Conservation (phyloP, 192 early-diverging fungal species). For the Pecoramyces ruminantium region DNA sequence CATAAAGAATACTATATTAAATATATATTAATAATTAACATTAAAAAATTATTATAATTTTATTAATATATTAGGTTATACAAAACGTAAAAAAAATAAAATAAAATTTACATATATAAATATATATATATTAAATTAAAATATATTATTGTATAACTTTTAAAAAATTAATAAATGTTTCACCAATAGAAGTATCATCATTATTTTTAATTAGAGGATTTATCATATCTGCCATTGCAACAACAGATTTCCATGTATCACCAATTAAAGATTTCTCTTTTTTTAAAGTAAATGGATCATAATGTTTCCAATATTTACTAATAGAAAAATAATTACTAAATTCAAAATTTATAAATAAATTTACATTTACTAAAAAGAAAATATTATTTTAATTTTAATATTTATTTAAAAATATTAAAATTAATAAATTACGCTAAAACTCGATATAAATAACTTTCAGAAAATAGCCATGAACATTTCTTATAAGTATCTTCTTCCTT, state of each 20-base stretch:
- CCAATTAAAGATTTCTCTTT: background rate
- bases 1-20: background rate
- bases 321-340: background rate
- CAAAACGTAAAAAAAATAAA: no score
- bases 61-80: no score
- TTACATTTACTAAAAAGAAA: no score
- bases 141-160: background rate
- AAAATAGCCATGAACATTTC: background rate
- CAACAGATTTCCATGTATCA: background rate
- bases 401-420: no score
- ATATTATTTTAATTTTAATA: no score
- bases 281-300: background rate
- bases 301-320: background rate
- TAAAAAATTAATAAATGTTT: background rate
- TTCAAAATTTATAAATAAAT: background rate
- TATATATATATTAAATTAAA: no score
- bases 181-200: background rate
- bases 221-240: background rate
- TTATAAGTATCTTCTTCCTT: background rate
- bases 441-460: background rate
- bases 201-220: background rate
- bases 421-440: background rate
- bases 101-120: no score
- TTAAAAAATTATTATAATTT: no score
- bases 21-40: no score